Percentiles rank a stretch among this genome's conserved stretches.
Evolutionary conservation across 1,139 yeast genomes (phyloP).

Genomic region (Kodamaea plutei): DNA sequence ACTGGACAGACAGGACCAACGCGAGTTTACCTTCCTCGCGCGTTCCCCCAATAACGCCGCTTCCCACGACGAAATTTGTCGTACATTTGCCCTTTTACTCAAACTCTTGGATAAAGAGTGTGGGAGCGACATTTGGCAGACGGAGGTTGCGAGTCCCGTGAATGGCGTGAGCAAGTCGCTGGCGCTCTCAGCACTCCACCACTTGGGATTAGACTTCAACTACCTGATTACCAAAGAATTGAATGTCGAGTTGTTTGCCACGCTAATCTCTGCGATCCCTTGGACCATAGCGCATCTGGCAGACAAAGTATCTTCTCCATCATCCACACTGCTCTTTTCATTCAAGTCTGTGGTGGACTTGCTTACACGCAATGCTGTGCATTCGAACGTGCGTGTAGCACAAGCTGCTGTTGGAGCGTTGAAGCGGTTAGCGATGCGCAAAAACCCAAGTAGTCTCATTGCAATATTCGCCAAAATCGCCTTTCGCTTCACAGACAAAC

Average conservation of each 20-base stretch:
- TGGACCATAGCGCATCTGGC: constrained; percentile 47
- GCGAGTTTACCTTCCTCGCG: constrained; percentile 39
- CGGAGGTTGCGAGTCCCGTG: constrained; percentile 13
- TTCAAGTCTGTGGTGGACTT: constrained; percentile 67
- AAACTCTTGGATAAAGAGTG: constrained; percentile 57
- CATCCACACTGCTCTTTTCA: constrained; percentile 41
- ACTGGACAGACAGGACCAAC: constrained; percentile 8
- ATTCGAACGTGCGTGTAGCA: constrained; percentile 58
- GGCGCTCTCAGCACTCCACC: constrained; percentile 43
- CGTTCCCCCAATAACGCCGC: constrained; percentile 43
- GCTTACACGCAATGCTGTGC: constrained; percentile 71
- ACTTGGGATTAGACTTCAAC: constrained; percentile 45
- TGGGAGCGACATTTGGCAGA: constrained; percentile 41
- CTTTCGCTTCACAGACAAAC: constrained; percentile 72
- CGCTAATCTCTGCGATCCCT: constrained; percentile 65
- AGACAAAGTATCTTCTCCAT: constrained; percentile 25
- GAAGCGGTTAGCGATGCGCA: constrained; percentile 60
- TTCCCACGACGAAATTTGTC: constrained; percentile 73
- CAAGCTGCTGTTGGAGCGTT: constrained; percentile 61
- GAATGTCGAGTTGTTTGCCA: constrained; percentile 62
- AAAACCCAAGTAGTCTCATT: constrained; percentile 68
- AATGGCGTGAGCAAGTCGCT: constrained; percentile 11
- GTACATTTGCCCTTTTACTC: constrained; percentile 55
- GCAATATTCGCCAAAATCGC: constrained; percentile 77
- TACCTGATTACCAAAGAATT: constrained; percentile 31